These are phyloP conservation scores for Citrus trifoliata DNA, from an alignment of 345 rosid genomes.

Conservation along the genomic window DNA sequence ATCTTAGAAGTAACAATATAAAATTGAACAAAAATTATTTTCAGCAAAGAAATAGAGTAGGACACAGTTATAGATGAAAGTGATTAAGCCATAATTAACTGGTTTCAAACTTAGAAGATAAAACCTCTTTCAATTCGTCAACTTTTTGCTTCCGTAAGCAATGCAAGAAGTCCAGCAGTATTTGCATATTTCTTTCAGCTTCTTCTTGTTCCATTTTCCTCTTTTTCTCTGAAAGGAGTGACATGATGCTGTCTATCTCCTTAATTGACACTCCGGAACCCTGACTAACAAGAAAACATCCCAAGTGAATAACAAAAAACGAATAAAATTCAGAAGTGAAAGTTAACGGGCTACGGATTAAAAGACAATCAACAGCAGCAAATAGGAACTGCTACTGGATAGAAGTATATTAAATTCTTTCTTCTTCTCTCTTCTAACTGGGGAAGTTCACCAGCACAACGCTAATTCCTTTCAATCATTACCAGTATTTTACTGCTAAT, in stretches of 20 bases:
- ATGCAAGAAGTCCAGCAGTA: slow-evolving; percentile 81
- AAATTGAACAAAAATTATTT: neutral
- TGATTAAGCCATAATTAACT: neutral
- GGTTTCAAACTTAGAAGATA: slow-evolving; percentile 5
- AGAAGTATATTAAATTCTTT: neutral
- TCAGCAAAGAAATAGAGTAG: neutral
- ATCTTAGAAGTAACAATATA: neutral
- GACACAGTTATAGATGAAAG: neutral
- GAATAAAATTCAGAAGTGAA: neutral
- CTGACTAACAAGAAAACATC: slow-evolving; percentile 47
- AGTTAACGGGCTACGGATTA: neutral
- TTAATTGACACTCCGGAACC: slow-evolving; percentile 88
- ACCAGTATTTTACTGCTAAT: neutral
- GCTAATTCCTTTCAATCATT: neutral
- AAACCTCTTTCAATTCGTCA: slow-evolving; percentile 87
- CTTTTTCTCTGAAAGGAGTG: slow-evolving; percentile 80
- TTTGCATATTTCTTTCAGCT: slow-evolving; percentile 98
- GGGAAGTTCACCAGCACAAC: neutral
- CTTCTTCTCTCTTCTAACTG: neutral
- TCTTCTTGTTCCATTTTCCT: slow-evolving; percentile 98
- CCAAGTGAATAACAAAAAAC: slow-evolving; percentile 2
- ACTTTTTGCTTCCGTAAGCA: slow-evolving; percentile 84
- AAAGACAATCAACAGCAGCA: neutral
- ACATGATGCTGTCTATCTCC: slow-evolving; percentile 76
- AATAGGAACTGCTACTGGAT: neutral